Base-by-base conservation (phyloP, 1,284 basidiomycete genomes). In the Sporisorium reilianum region DNA sequence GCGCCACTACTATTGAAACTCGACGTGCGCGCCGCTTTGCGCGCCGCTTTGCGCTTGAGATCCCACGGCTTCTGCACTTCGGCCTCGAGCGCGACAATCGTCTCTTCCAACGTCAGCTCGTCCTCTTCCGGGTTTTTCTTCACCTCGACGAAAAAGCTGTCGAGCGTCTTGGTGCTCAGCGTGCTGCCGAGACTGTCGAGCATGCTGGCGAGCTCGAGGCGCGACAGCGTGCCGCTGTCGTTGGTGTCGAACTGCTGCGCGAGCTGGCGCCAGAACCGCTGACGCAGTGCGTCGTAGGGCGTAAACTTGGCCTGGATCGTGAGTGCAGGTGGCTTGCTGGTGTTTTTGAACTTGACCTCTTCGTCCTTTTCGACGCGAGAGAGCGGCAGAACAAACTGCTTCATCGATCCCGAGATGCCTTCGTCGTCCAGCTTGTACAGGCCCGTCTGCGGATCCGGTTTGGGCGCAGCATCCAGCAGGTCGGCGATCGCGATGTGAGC, bases 141-240 rank as follows among this genome's bases (percentile, higher is more conserved):
- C 88, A 81, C 88, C 9, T 62, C 57, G 2, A 40, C 22, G 53
- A 79, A 84, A 46, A 79, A 80, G 89, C 88, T 9, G 87, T 89
- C 86, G 92, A 98, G 88, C 1, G 96, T 99, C 52, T 90, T 87
- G 0, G 85, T 86, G 4, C 93, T 93, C 40, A 99, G 89, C 0
- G 96, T 98, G 2, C 94, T 96, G 4, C 95, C 95, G 30, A 99
- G 90, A 6, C 95, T 97, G 86, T 97, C 95, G 55, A 99, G 91
- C 93, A 98, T 96, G n/a, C 93, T 92, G 0, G 91, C 92, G 25
- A 99, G 88, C 85, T 99, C 96, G 56, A 96, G 87, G 67, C 91
- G 90, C 0, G 93, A 95, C 41, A 96, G 86, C 1, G 88, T 86
- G n/a, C 87, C 87, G 0, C 90, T 92, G 69, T 96, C 93, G 85